These are phyloP conservation scores for Vitis hybrid DNA, from an alignment of 177 flowering plant species.

Conservation along the genomic window DNA sequence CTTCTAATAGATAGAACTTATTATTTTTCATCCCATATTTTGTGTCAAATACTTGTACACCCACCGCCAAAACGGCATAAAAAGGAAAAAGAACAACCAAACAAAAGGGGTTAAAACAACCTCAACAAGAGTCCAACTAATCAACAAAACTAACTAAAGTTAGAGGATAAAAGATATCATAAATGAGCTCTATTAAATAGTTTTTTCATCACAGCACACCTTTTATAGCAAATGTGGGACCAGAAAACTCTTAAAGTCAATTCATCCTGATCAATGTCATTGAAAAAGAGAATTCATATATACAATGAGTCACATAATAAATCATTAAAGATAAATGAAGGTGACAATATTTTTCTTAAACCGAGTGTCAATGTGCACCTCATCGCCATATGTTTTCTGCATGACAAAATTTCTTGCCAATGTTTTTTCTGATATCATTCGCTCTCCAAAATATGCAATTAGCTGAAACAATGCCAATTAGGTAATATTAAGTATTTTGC, in stretches of 20 bases:
- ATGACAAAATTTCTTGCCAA: constrained; percentile 75
- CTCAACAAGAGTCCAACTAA: too few species aligned
- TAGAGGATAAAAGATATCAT: background rate
- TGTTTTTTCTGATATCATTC: constrained; percentile 76
- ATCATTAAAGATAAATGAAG: background rate
- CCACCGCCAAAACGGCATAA: too few species aligned
- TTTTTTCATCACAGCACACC: background rate
- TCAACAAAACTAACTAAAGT: too few species aligned
- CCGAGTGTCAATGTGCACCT: constrained; percentile 36
- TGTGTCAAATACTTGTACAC: too few species aligned
- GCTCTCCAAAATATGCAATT: constrained; percentile 57
- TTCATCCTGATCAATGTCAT: background rate
- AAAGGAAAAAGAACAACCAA: too few species aligned
- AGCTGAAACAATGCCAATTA: constrained; percentile 46
- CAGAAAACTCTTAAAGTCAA: background rate
- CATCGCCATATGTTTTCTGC: constrained; percentile 47
- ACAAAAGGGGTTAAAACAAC: too few species aligned
- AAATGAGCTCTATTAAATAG: background rate
- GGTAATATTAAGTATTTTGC: background rate
- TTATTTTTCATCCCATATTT: too few species aligned
- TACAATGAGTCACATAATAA: background rate
- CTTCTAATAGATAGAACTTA: too few species aligned
- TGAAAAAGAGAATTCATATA: background rate
- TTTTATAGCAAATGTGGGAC: background rate
- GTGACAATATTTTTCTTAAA: background rate